Base-by-base conservation (phyloP, 1,284 basidiomycete species). In the Pseudozyma sp. region DNA sequence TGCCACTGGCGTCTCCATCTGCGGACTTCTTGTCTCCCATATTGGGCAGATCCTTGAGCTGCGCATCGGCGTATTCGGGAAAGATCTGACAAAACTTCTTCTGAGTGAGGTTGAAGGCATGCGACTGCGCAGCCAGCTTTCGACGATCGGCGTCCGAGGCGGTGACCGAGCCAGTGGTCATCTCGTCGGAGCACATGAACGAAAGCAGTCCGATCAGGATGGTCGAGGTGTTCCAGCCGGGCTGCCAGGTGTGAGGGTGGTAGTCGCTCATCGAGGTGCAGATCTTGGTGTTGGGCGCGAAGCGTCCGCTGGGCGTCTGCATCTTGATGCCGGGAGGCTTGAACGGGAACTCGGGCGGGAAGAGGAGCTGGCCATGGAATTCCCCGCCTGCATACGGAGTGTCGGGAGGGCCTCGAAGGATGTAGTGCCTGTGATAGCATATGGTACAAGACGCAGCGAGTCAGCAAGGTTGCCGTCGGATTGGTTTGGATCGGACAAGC, bases 101-200 rank as follows among this genome's bases (percentile, higher is more conserved):
- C 84, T 93, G 92, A 39, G 86, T 84, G 44, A 94, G 81, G 84
- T 97, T 97, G 90, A 92, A 96, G 0, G 87, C 85, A 83, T 97
- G 94, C 82, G 92, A 94, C 61, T 90, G 88, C 4, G 87, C 86
- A 0, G 94, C 94, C 64, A 93, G 90, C 0, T 87, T 85, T 54
- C 89, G 89, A 85, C 94, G 94, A 81, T 96, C 92, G 5, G 88
- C 87, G 50, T 91, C 90, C n/a, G 90, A 89, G 0, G 92, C 91
- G 16, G 89, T 92, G 46, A 96, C 90, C 1, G 92, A 93, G 11
- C 94, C 94, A 0, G 94, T 95, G 0, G 94, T 97, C 89, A 97
- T 94, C 87, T 97, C 94, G 79, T 97, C 94, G 2, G 92, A 91
- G 56, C 95, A 89, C 95, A 97, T 97, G 86, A 97, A 97, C 7